phyloP scores from a whole-genome alignment of 345 rosid species.

The Durio zibethinus region DNA sequence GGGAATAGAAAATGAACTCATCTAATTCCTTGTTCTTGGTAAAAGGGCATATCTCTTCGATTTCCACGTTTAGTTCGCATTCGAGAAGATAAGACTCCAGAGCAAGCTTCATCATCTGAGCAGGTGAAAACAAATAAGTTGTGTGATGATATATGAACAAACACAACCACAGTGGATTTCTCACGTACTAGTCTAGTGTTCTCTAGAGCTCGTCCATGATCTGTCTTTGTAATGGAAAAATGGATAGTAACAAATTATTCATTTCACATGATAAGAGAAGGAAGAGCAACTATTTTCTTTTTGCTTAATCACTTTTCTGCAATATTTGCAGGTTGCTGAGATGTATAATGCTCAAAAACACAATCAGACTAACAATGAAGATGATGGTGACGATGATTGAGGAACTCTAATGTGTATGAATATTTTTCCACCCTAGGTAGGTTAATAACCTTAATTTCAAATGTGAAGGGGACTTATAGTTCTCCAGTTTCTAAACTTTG shows the following conservation, averaged over 20 bases:
- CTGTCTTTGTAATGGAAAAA: background rate
- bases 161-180: background rate
- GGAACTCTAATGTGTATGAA: background rate
- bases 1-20: background rate
- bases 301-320: background rate
- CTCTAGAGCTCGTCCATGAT: background rate
- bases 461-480: background rate
- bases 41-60: conserved; percentile 79
- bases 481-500: conserved; percentile 1
- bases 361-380: conserved; percentile 61
- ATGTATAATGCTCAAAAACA: conserved; percentile 75
- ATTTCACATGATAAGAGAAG: no score
- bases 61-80: conserved; percentile 85
- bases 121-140: conserved; percentile 47
- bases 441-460: background rate
- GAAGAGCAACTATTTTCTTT: background rate
- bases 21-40: conserved; percentile 10
- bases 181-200: background rate
- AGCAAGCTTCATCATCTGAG: conserved; percentile 75
- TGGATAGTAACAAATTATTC: background rate
- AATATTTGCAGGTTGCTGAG: conserved; percentile 70
- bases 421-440: background rate
- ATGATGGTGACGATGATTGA: conserved; percentile 62
- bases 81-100: conserved; percentile 81
- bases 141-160: background rate